Base-by-base conservation (phyloP, 352 stramenopile species). In the Halophytophthora batemanensis region DNA sequence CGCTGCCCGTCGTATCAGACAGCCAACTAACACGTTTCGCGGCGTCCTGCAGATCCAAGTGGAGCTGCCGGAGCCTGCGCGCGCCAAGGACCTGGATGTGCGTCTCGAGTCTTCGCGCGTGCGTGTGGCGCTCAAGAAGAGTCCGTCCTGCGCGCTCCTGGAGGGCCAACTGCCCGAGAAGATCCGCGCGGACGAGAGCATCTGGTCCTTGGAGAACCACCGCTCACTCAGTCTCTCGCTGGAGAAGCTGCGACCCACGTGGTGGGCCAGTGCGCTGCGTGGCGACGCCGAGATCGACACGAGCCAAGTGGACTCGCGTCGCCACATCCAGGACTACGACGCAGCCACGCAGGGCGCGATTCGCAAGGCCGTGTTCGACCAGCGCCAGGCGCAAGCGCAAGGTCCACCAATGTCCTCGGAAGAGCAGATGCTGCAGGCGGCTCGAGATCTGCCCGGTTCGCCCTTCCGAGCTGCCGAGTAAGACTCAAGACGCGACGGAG, bases 361-460 rank as follows among this genome's bases (percentile, higher is more conserved):
- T 39, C 96, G 98, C 62, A 99, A 99, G 63, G 98, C 98, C 79
- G 98, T 99, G 47, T 92, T 91, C 49, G 83, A 96, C 50, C 87
- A 97, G 66, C 77, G 89, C 35, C 96, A 99, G 67, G 96, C 98
- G 61, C 92, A 96, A 41, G 17, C 55, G 34, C 63, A 92, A 53
- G 91, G 87, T 17, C 82, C 95, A n/a, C 97, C 93, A 2, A 87
- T 84, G 31, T 97, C 96, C 64, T 61, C 70, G 13, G 97, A 98
- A 59, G 71, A 97, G 59, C 77, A 97, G 35, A 87, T 98, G 21
- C 59, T 99, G 31, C 76, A 97, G 38, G 91, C 96, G 44, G 98
- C 98, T 28, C 97, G 97, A 65, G 69, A 49, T 14, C 46, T 70
- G 33, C 66, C 61, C 10, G 68, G 69, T 14, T 82, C 71, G 13